phyloP scores from a whole-genome alignment of 768 basidiomycete species.

The Mrakia blollopis region DNA sequence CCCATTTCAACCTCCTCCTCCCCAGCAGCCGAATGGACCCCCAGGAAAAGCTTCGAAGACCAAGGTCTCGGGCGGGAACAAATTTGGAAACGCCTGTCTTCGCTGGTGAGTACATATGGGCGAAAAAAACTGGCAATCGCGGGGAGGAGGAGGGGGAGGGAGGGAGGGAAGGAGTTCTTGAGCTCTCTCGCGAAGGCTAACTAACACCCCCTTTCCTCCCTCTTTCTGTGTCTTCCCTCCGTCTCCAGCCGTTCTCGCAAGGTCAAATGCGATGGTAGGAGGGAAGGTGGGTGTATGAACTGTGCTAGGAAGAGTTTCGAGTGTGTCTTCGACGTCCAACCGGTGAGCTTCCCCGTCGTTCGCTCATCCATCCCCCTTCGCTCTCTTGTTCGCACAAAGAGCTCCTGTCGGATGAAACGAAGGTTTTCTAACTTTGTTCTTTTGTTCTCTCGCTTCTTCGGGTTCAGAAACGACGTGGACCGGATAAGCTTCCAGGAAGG shows the following conservation, averaged over 20 bases:
- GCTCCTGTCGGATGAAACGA: neutral
- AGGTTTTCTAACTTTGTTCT: neutral
- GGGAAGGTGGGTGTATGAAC: conserved; percentile 29
- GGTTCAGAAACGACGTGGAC: conserved; percentile 33
- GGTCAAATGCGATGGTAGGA: conserved; percentile 34
- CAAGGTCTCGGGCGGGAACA: neutral
- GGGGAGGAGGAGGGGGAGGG: neutral
- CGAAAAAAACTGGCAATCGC: neutral
- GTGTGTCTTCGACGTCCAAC: conserved; percentile 31
- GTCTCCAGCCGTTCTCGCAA: conserved; percentile 31
- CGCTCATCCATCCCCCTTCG: neutral
- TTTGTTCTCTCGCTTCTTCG: neutral
- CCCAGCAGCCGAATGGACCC: neutral
- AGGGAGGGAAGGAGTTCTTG: neutral
- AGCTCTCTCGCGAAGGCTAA: neutral
- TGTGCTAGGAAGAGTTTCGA: conserved; percentile 33
- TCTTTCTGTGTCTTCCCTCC: too few relatives aligned
- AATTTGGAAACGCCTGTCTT: neutral
- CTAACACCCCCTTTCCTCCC: neutral
- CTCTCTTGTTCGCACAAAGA: neutral
- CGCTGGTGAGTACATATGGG: neutral
- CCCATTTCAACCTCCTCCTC: neutral
- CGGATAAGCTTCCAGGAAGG: conserved; percentile 34
- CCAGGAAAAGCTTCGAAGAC: neutral
- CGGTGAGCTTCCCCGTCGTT: neutral